Conservation (phyloP, 202 grass and related monocot species). For the Schoenoplectus tabernaemontani region DNA sequence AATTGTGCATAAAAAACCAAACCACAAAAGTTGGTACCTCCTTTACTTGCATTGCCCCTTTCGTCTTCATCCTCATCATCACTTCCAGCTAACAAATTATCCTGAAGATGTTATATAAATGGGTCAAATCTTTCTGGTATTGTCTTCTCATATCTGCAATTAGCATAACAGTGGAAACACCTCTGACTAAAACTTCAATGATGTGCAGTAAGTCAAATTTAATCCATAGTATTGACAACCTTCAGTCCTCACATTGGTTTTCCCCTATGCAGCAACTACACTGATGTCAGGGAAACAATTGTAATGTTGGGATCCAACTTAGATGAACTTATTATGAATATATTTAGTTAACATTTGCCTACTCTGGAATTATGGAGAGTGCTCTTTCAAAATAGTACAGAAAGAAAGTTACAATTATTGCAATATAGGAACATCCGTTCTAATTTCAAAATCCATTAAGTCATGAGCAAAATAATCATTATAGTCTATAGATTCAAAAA, state of each 20-base stretch:
- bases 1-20: neutral
- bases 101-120: conserved; percentile 37
- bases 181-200: neutral
- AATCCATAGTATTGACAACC: neutral
- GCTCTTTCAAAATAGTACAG: neutral
- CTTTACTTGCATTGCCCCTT: conserved; percentile 30
- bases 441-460: neutral
- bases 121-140: conserved; percentile 2
- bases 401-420: neutral
- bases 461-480: neutral
- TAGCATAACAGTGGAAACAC: neutral
- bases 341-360: neutral
- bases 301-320: neutral
- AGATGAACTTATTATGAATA: neutral
- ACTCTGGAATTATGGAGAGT: neutral
- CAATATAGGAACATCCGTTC: neutral
- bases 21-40: conserved; percentile 34
- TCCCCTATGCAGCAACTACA: neutral
- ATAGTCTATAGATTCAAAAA: neutral
- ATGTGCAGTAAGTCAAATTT: neutral
- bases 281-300: neutral
- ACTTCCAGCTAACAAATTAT: conserved; percentile 73
- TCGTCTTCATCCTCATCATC: conserved; percentile 35
- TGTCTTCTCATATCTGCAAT: neutral
- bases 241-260: too few relatives aligned